Percentiles rank a stretch among this genome's conserved stretches.
Evolutionary conservation across 768 basidiomycete genomes (phyloP).

Genomic region (Nidularia pulvinata): DNA sequence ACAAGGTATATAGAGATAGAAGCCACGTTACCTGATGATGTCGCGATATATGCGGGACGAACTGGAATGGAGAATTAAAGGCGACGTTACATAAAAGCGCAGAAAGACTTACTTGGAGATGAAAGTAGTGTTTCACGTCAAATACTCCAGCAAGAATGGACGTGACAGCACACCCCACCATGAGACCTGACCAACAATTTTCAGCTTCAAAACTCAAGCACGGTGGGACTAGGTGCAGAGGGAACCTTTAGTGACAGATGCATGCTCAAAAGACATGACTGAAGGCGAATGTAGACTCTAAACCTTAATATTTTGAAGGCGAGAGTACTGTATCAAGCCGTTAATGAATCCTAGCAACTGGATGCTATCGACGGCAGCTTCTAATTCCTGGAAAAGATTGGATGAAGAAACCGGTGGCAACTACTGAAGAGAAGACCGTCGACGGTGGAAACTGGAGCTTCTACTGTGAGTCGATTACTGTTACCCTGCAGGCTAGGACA

Average conservation of each 20-base stretch:
- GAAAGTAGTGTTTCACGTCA: conserved; percentile 87
- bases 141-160: conserved; percentile 80
- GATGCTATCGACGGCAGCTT: too few species aligned
- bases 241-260: conserved; percentile 82
- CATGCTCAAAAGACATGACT: conserved; percentile 80
- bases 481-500: too few species aligned
- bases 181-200: conserved; percentile 53
- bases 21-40: conserved; percentile 72
- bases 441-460: too few species aligned
- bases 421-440: too few species aligned
- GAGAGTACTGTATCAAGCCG: too few species aligned
- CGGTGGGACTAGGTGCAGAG: not conserved
- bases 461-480: too few species aligned
- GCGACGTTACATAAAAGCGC: not conserved
- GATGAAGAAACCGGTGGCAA: too few species aligned
- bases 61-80: conserved; percentile 30
- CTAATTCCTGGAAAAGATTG: too few species aligned
- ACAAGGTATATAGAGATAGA: conserved; percentile 15
- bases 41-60: conserved; percentile 87
- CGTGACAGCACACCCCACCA: conserved; percentile 67
- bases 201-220: not conserved
- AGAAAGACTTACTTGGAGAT: conserved; percentile 62
- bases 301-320: too few species aligned
- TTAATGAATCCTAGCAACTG: too few species aligned
- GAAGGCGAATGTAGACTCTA: too few species aligned